These are phyloP conservation scores for Kwoniella sp. DNA, from an alignment of 768 basidiomycete genomes.

Conservation along the genomic window DNA sequence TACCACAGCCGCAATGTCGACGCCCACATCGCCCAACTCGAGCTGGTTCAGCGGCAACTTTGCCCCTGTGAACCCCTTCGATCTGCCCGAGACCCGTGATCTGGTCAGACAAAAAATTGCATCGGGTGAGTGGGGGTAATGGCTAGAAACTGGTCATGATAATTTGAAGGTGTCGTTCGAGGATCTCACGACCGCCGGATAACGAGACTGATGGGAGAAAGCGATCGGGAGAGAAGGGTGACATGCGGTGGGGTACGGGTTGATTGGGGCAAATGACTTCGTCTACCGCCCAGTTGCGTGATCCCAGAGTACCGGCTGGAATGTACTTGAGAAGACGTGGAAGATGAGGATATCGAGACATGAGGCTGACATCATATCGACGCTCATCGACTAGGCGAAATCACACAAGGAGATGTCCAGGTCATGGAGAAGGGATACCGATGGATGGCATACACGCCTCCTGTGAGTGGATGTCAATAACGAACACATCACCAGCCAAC, in stretches of 20 bases:
- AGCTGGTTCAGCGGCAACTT: constrained; percentile 22
- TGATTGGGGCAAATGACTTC: too few relatives aligned
- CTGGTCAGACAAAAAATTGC: constrained; percentile 22
- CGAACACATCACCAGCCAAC: too few relatives aligned
- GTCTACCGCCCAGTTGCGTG: too few relatives aligned
- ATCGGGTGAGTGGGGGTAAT: constrained; percentile 20
- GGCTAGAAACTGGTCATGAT: too few relatives aligned
- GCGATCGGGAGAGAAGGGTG: too few relatives aligned
- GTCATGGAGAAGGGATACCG: constrained; percentile 26
- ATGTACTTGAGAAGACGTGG: too few relatives aligned
- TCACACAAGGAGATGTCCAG: constrained; percentile 19
- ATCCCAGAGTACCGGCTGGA: too few relatives aligned
- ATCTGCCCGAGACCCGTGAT: constrained; percentile 24
- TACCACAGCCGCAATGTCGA: background rate
- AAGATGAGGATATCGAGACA: too few relatives aligned
- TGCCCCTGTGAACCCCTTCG: constrained; percentile 22
- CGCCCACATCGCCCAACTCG: constrained; percentile 7
- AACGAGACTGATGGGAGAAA: too few relatives aligned
- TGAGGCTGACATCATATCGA: background rate
- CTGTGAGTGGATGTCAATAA: constrained; percentile 19
- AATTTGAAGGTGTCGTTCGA: too few relatives aligned
- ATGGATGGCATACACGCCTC: constrained; percentile 27
- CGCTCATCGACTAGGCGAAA: constrained; percentile 11
- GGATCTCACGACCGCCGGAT: too few relatives aligned
- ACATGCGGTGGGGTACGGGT: too few relatives aligned